Percentiles rank a stretch among this genome's conserved stretches.
Evolutionary conservation across 176 grass and related monocot species (phyloP).

Genomic region (Pontederia paniculata): DNA sequence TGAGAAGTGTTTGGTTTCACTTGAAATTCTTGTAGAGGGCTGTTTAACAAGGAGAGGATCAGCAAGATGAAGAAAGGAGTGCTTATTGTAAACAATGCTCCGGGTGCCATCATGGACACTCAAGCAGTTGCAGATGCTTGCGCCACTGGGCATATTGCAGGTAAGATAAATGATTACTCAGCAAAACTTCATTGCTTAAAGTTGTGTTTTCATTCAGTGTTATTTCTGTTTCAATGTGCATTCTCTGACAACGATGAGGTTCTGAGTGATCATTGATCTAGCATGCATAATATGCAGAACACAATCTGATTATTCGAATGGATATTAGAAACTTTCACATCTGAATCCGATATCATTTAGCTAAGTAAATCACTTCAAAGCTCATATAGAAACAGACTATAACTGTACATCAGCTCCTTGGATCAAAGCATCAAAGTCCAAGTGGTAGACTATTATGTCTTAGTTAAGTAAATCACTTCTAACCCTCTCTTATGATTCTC

Average conservation of each 20-base stretch:
- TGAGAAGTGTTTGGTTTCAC: no score
- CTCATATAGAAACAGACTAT: no score
- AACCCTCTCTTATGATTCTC: not conserved
- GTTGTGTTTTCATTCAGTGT: not conserved
- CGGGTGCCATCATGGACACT: conserved; percentile 81
- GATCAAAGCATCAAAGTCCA: no score
- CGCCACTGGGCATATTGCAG: conserved; percentile 65
- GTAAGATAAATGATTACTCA: conserved; percentile 15
- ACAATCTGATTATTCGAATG: not conserved
- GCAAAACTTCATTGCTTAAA: not conserved
- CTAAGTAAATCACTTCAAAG: no score
- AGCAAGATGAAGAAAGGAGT: conserved; percentile 93
- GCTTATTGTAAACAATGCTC: conserved; percentile 78
- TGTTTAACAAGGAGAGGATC: conserved; percentile 91
- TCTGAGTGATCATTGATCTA: not conserved
- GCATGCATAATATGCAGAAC: not conserved
- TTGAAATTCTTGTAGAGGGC: conserved; percentile 40
- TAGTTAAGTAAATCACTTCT: no score
- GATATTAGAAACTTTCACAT: no score
- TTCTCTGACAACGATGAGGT: no score
- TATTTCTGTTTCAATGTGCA: not conserved
- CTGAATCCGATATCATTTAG: no score
- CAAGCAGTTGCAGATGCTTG: conserved; percentile 84
- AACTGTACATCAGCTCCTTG: no score
- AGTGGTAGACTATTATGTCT: no score